Base-by-base conservation (phyloP, 306 rosid species). In the Vigna reflexopilosa region DNA sequence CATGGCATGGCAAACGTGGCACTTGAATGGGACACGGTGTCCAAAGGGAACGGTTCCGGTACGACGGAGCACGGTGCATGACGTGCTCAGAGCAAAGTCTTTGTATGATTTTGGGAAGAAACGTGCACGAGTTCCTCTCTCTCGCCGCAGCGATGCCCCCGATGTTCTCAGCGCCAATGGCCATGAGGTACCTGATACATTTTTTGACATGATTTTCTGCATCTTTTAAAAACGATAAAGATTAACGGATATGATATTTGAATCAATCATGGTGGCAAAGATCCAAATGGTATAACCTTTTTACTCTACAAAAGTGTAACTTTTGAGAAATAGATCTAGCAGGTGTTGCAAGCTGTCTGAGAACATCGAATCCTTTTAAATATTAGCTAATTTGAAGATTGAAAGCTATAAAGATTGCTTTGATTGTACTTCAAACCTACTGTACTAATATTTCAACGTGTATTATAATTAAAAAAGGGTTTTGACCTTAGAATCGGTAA, bases 31-130 rank as follows among this genome's bases (percentile, higher is more conserved):
- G 81, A 94, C 95, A 19, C 68, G 82, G 38, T 94, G 98, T 56
- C 97, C 95, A 0, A 84, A 80, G 55, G 97, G 98, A 14, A 94
- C 88, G 8, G 84, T 94, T 73, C 97, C 98, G 0, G 59, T 92
- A 78, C 82, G 97, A 42, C 87, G 93, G 49, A 89, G 86, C 85
- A 73, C 77, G 3, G 75, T 77, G 70, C 11, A 84, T 13, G 97
- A 91, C 44, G 96, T 88, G 48, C 56, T 91, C 57, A 83, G 98
- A 76, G 86, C 93, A 8, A 94, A 89, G 90, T 94, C 97, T 16
- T 77, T 90, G 85, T 90, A 77, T 86, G 77, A 92, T 67, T 94
- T 78, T 56, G 98, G 97, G 1, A 94, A 87, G 92, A 94, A 94
- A 63, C 87, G 20, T 24, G 80, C 48, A 1, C 57, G 50, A 2